Conservation (phyloP, 192 early-diverging fungal genomes). For the Umbelopsis ramanniana region DNA sequence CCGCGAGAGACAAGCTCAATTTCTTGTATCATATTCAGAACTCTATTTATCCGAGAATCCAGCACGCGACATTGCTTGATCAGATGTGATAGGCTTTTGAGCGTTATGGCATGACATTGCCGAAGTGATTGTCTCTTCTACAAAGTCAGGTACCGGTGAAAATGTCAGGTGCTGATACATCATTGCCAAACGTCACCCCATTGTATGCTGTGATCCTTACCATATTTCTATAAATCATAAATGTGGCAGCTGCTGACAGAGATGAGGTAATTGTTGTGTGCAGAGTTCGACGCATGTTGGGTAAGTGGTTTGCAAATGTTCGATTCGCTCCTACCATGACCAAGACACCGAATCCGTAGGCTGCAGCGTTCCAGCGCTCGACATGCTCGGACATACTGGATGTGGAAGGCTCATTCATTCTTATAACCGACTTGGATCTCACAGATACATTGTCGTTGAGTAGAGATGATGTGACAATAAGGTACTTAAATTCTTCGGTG, state of each 20-base stretch:
- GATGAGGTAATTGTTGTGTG: conserved; percentile 20
- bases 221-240: conserved; percentile 45
- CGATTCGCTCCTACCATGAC: conserved; percentile 5
- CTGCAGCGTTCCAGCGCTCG: not conserved
- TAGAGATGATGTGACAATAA: conserved; percentile 61
- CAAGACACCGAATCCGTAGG: not conserved
- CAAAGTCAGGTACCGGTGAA: not conserved
- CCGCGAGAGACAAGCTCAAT: conserved; percentile 68
- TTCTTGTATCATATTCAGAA: conserved; percentile 62
- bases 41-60: conserved; percentile 55
- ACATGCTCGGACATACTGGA: not conserved
- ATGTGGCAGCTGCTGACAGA: conserved; percentile 32
- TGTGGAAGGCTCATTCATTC: not conserved
- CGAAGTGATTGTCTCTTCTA: conserved; percentile 54
- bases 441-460: conserved; percentile 48
- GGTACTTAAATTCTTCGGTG: conserved; percentile 63
- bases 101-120: conserved; percentile 45
- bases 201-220: conserved; percentile 29
- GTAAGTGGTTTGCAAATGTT: not conserved
- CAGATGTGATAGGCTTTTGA: conserved; percentile 45
- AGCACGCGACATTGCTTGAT: conserved; percentile 51
- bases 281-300: not conserved
- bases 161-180: not conserved
- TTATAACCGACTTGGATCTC: conserved; percentile 26
- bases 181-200: not conserved